Evolutionary conservation across 2,329 filamentous ascomycete genomes (phyloP).

Genomic region (Pezicula neosporulosa): DNA sequence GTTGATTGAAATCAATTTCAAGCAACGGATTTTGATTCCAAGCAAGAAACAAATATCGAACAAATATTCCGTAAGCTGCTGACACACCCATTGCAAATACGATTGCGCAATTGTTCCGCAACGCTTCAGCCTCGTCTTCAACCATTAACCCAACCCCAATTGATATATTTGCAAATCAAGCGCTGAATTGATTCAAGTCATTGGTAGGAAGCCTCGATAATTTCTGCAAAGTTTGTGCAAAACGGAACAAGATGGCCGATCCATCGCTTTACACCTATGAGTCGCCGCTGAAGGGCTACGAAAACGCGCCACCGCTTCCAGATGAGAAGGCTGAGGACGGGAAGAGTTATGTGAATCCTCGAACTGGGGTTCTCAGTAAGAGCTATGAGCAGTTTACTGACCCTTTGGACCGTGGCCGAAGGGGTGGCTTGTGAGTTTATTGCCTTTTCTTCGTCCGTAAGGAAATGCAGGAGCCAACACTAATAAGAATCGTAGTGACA

Average conservation of each 20-base stretch:
- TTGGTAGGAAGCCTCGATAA: background rate
- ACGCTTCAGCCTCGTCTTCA: too few relatives aligned
- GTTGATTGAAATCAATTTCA: too few relatives aligned
- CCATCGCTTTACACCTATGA: constrained; percentile 46
- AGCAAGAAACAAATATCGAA: too few relatives aligned
- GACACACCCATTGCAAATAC: too few relatives aligned
- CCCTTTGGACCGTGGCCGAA: constrained; percentile 61
- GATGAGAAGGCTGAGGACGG: constrained; percentile 57
- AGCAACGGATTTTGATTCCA: too few relatives aligned
- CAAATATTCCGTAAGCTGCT: too few relatives aligned
- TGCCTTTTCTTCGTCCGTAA: background rate
- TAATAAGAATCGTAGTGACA: constrained; percentile 46
- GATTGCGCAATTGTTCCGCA: too few relatives aligned
- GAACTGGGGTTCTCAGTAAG: constrained; percentile 55
- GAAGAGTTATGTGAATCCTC: constrained; percentile 71
- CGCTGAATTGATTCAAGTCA: background rate
- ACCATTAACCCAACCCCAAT: too few relatives aligned
- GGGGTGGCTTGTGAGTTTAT: constrained; percentile 66
- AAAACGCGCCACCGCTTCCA: constrained; percentile 42
- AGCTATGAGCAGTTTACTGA: constrained; percentile 68
- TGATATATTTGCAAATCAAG: background rate
- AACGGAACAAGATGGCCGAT: constrained; percentile 39
- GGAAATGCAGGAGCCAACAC: background rate
- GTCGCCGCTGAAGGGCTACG: constrained; percentile 49
- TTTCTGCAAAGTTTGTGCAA: background rate